phyloP scores from a whole-genome alignment of 73 alveolate species.

The Paramecium octaurelia region DNA sequence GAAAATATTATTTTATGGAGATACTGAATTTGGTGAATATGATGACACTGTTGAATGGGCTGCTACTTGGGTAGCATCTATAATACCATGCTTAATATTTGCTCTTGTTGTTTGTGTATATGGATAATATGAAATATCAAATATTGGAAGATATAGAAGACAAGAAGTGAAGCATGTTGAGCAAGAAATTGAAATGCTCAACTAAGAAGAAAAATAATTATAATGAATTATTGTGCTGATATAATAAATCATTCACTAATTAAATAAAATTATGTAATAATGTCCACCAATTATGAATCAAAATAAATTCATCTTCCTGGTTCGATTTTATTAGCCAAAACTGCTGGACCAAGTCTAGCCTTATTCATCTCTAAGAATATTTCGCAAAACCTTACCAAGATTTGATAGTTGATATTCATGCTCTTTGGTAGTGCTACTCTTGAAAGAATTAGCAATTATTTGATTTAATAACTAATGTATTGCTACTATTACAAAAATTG shows the following conservation, averaged over 20 bases:
- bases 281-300: background rate
- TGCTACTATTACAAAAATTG: background rate
- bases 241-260: background rate
- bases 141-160: conserved; percentile 12
- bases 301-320: background rate
- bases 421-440: conserved; percentile 14
- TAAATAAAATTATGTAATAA: background rate
- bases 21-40: background rate
- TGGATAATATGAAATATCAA: background rate
- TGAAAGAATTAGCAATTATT: background rate
- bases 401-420: conserved; percentile 23
- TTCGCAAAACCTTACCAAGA: background rate
- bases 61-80: background rate
- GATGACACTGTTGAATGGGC: background rate
- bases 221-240: background rate
- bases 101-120: background rate
- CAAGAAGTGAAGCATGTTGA: background rate
- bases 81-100: background rate
- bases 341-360: background rate
- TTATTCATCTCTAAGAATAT: background rate
- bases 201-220: background rate
- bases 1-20: background rate
- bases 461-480: background rate
- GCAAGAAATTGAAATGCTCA: background rate
- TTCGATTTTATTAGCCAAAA: background rate